A percentile compares a stretch with the other conserved stretches of the same genome.
phyloP scores from a whole-genome alignment of 1,284 basidiomycete genomes.

The Fomitopsis betulina region DNA sequence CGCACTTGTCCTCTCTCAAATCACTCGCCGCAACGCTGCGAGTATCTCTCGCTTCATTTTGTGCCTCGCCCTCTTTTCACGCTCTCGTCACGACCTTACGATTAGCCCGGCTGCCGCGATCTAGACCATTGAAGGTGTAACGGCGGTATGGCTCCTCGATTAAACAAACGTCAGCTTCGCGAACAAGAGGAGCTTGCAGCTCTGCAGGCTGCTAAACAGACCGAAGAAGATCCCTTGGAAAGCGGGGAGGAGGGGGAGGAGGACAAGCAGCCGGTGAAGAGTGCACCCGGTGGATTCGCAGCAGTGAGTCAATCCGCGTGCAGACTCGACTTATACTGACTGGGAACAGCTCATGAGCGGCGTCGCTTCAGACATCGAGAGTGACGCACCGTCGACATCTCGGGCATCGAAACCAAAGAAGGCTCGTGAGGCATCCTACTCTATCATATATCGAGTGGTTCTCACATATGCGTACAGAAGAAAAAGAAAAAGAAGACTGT shows the following conservation, averaged over 20 bases:
- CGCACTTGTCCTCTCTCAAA: too few relatives aligned
- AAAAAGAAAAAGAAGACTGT: slow-evolving; percentile 52
- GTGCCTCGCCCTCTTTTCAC: background rate
- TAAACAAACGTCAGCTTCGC: slow-evolving; percentile 84
- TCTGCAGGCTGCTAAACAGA: slow-evolving; percentile 30
- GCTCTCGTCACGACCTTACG: background rate
- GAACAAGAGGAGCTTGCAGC: slow-evolving; percentile 75
- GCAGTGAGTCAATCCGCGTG: slow-evolving; percentile 39
- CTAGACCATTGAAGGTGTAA: background rate
- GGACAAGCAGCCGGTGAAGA: slow-evolving; percentile 20
- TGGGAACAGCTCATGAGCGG: slow-evolving; percentile 13
- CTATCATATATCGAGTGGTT: background rate
- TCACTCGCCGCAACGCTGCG: too few relatives aligned
- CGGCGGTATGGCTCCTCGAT: slow-evolving; percentile 54
- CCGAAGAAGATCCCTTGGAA: slow-evolving; percentile 25
- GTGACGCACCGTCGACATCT: slow-evolving; percentile 24
- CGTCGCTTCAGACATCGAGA: slow-evolving; percentile 18
- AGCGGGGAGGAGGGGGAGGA: slow-evolving; percentile 23
- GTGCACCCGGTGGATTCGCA: slow-evolving; percentile 42
- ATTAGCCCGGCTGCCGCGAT: background rate
- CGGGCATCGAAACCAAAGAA: slow-evolving; percentile 39
- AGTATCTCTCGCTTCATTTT: background rate
- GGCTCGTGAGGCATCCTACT: slow-evolving; percentile 28
- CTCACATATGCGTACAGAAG: slow-evolving; percentile 19
- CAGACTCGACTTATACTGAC: background rate